These are phyloP conservation scores for Saturnispora hagleri DNA, from an alignment of 805 yeast genomes.

Conservation along the genomic window DNA sequence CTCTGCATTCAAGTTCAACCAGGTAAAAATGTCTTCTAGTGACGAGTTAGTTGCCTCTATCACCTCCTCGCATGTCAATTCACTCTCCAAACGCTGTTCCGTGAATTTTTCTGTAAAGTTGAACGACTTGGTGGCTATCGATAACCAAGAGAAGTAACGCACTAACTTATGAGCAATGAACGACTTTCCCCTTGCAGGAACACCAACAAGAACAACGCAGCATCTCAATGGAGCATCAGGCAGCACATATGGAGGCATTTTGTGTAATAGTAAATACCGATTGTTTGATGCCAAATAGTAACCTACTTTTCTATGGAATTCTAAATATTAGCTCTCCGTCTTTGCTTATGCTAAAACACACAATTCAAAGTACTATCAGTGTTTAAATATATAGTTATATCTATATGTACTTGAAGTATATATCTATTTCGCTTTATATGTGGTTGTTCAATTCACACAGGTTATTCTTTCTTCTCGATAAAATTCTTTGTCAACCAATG, in stretches of 20 bases:
- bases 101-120: slow-evolving; percentile 86
- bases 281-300: no score
- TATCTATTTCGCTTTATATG: no score
- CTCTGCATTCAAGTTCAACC: slow-evolving; percentile 64
- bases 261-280: background rate
- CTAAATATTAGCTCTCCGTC: no score
- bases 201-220: slow-evolving; percentile 83
- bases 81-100: slow-evolving; percentile 42
- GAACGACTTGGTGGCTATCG: slow-evolving; percentile 77
- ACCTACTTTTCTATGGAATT: no score
- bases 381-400: no score
- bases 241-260: slow-evolving; percentile 49
- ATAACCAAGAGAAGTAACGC: slow-evolving; percentile 85
- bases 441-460: no score
- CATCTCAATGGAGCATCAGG: slow-evolving; percentile 62
- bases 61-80: slow-evolving; percentile 55
- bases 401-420: no score
- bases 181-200: slow-evolving; percentile 90
- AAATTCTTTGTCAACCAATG: background rate
- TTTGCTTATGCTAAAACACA: no score
- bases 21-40: slow-evolving; percentile 46
- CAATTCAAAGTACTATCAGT: no score
- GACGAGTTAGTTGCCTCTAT: slow-evolving; percentile 51
- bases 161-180: slow-evolving; percentile 92
- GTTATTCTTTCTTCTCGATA: no score